Percentiles rank a stretch among this genome's conserved stretches.
These are phyloP conservation scores for Polytrichum formosum DNA, from an alignment of 225 moss, liverwort and hornwort species.

Conservation along the genomic window DNA sequence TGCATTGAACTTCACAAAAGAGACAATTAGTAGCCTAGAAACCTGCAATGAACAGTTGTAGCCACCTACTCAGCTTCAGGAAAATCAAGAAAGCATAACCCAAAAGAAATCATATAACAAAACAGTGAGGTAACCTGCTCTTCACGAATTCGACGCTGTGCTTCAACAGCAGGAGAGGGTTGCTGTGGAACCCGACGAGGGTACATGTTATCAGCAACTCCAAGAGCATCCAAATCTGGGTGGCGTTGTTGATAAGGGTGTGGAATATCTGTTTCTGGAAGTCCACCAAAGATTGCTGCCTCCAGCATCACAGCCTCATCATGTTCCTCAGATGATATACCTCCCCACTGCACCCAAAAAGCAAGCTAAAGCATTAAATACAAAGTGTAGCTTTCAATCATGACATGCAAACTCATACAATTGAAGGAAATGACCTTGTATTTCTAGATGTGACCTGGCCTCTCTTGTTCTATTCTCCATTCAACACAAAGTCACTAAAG, in stretches of 20 bases:
- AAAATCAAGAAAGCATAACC: too few relatives aligned
- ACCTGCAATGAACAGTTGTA: too few relatives aligned
- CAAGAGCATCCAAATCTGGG: constrained; percentile 35
- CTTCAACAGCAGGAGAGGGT: constrained; percentile 61
- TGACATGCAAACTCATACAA: too few relatives aligned
- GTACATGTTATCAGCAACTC: constrained; percentile 19
- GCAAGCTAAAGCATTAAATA: too few relatives aligned
- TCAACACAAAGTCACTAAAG: too few relatives aligned
- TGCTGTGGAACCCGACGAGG: constrained; percentile 40
- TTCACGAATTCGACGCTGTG: constrained; percentile 56
- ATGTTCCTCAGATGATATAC: constrained; percentile 67
- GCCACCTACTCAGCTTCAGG: too few relatives aligned
- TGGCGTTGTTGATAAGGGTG: constrained; percentile 40
- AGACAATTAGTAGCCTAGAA: too few relatives aligned
- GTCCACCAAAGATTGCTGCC: constrained; percentile 58
- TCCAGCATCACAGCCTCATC: constrained; percentile 71
- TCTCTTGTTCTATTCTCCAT: too few relatives aligned
- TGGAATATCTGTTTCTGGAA: constrained; percentile 41
- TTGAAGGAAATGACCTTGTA: background rate
- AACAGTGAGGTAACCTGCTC: constrained; percentile 37
- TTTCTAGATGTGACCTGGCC: too few relatives aligned
- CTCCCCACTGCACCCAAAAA: constrained; percentile 56
- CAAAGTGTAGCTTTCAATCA: too few relatives aligned
- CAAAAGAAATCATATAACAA: too few relatives aligned
- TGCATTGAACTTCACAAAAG: background rate